A percentile compares a stretch with the other conserved stretches of the same genome.
These are phyloP conservation scores for Coemansia sp. DNA, from an alignment of 192 early-diverging fungal genomes.

Conservation along the genomic window DNA sequence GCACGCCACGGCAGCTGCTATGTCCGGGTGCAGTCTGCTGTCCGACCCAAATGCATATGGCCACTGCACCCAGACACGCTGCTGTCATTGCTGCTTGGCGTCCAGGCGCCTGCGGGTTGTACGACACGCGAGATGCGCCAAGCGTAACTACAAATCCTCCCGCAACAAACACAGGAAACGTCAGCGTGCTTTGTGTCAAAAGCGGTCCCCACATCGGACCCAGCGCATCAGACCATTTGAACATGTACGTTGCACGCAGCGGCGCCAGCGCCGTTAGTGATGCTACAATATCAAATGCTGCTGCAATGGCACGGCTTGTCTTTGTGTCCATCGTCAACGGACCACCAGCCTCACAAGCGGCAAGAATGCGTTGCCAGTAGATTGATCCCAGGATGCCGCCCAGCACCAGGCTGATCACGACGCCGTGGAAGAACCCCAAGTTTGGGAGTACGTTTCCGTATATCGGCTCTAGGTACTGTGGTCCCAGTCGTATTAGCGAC, in stretches of 20 bases:
- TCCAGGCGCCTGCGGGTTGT: slow-evolving; percentile 10
- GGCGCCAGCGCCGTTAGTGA: slow-evolving; percentile 58
- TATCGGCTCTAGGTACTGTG: slow-evolving; percentile 64
- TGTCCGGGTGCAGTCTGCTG: slow-evolving; percentile 7
- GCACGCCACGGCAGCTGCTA: slow-evolving; percentile 21
- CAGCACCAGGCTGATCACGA: slow-evolving; percentile 36
- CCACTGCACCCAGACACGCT: slow-evolving; percentile 12
- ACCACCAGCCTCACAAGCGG: neutral
- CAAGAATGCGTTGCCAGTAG: slow-evolving; percentile 31
- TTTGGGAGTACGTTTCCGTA: slow-evolving; percentile 68
- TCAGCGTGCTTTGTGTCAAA: slow-evolving; percentile 56
- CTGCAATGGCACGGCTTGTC: slow-evolving; percentile 39
- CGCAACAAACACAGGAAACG: slow-evolving; percentile 55
- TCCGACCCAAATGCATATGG: slow-evolving; percentile 18
- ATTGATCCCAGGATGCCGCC: slow-evolving; percentile 44
- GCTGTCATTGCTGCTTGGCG: slow-evolving; percentile 10
- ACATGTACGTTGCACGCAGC: slow-evolving; percentile 44
- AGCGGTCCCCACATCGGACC: slow-evolving; percentile 63
- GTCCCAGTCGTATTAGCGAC: slow-evolving; percentile 52
- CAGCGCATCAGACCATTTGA: slow-evolving; percentile 54
- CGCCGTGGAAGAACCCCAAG: slow-evolving; percentile 47
- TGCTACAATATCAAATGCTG: slow-evolving; percentile 54
- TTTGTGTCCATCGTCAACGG: slow-evolving; percentile 20
- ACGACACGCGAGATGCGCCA: slow-evolving; percentile 35
- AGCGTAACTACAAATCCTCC: slow-evolving; percentile 54